Conservation (phyloP, 2,329 filamentous ascomycete species). For the Dothidotthia symphoricarpi region DNA sequence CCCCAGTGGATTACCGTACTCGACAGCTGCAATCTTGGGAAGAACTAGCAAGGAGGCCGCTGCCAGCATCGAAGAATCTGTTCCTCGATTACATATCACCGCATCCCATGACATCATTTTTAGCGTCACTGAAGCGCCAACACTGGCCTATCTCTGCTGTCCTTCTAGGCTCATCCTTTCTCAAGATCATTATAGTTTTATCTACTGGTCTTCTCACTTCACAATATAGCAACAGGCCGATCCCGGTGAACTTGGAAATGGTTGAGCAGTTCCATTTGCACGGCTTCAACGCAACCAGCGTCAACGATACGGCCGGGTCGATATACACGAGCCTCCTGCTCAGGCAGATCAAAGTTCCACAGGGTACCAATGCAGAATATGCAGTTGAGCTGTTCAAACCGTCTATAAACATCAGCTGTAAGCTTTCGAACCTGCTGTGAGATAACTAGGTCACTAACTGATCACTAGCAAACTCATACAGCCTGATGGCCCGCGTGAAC, state of each 20-base stretch:
- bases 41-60: constrained; percentile 1
- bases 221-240: neutral
- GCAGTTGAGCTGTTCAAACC: constrained; percentile 1
- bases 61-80: constrained; percentile 4
- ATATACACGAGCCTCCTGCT: neutral
- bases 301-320: constrained; percentile 1
- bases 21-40: constrained; percentile 8
- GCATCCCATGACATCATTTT: neutral
- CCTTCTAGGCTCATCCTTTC: neutral
- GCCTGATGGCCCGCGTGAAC: neutral
- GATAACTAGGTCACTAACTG: neutral
- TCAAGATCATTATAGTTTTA: neutral
- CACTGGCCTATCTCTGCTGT: neutral
- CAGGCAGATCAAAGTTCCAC: neutral
- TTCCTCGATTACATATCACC: constrained; percentile 12
- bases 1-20: constrained; percentile 5
- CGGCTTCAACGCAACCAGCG: neutral
- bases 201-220: neutral
- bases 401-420: neutral
- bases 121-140: neutral
- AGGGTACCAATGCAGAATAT: constrained; percentile 1
- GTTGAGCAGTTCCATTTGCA: neutral
- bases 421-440: neutral
- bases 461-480: neutral
- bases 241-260: neutral